These are phyloP conservation scores for Yamadazyma dendronema DNA, from an alignment of 1,139 yeast species.

Conservation along the genomic window DNA sequence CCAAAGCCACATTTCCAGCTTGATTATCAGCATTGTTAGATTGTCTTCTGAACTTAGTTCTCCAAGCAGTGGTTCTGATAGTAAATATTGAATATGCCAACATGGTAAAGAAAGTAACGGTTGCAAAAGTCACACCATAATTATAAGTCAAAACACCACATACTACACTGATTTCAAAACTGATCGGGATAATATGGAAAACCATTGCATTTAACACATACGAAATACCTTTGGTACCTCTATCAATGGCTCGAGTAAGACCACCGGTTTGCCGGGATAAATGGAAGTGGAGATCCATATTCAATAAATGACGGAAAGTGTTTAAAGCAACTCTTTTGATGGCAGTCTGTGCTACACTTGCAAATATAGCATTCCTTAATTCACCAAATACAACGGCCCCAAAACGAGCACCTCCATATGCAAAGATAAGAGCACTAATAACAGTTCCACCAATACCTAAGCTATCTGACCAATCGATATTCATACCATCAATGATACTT, in stretches of 20 bases:
- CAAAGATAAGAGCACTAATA: slow-evolving; percentile 73
- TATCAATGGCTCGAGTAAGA: slow-evolving; percentile 88
- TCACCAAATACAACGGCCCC: slow-evolving; percentile 96
- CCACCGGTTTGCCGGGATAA: slow-evolving; percentile 94
- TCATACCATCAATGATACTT: slow-evolving; percentile 86
- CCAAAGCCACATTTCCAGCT: slow-evolving; percentile 93
- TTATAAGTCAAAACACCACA: slow-evolving; percentile 92
- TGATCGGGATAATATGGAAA: slow-evolving; percentile 89
- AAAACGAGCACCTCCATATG: slow-evolving; percentile 92
- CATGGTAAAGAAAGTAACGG: slow-evolving; percentile 87
- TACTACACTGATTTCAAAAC: slow-evolving; percentile 88
- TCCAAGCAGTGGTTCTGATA: slow-evolving; percentile 91
- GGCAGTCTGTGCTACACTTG: slow-evolving; percentile 93
- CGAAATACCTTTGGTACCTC: slow-evolving; percentile 97
- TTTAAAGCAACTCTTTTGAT: slow-evolving; percentile 86
- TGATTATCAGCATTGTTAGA: slow-evolving; percentile 94
- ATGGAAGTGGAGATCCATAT: slow-evolving; percentile 87
- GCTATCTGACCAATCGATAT: slow-evolving; percentile 74
- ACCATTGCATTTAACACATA: slow-evolving; percentile 94
- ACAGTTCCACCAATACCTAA: slow-evolving; percentile 61
- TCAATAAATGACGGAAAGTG: slow-evolving; percentile 79
- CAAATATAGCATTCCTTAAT: slow-evolving; percentile 89
- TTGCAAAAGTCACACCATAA: slow-evolving; percentile 87
- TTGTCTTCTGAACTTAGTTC: slow-evolving; percentile 84
- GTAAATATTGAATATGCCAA: slow-evolving; percentile 83